Percentiles rank a stretch among this genome's conserved stretches.
Conservation (phyloP, 2,329 filamentous ascomycete species). For the Talaromyces sp. region DNA sequence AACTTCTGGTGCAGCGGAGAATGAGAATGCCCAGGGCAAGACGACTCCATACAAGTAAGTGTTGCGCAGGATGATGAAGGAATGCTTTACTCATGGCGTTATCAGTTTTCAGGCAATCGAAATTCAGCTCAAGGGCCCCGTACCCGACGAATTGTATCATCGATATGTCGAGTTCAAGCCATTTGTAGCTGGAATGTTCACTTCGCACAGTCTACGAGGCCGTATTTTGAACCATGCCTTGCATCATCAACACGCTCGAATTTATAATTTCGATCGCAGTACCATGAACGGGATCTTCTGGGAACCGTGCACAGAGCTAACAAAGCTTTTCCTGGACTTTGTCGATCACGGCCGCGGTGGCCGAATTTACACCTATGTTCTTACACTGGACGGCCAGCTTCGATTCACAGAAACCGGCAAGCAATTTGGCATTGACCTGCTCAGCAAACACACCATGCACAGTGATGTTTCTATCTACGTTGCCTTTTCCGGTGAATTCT, state of each 20-base stretch:
- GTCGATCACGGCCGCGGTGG: slow-evolving; percentile 82
- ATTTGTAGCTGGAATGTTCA: slow-evolving; percentile 86
- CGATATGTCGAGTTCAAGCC: slow-evolving; percentile 90
- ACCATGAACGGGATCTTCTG: slow-evolving; percentile 70
- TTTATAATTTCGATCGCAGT: slow-evolving; percentile 80
- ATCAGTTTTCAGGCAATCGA: slow-evolving; percentile 86
- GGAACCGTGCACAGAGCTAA: slow-evolving; percentile 64
- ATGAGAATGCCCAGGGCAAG: slow-evolving; percentile 50
- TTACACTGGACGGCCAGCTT: slow-evolving; percentile 80
- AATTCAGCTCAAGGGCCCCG: slow-evolving; percentile 79
- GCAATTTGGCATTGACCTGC: slow-evolving; percentile 87
- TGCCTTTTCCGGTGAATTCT: slow-evolving; percentile 89
- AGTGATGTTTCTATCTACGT: slow-evolving; percentile 88
- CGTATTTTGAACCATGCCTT: slow-evolving; percentile 77
- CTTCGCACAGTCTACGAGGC: slow-evolving; percentile 69
- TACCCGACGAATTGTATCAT: slow-evolving; percentile 77
- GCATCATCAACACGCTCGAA: slow-evolving; percentile 81
- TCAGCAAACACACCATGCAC: slow-evolving; percentile 97
- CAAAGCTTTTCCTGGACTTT: slow-evolving; percentile 77
- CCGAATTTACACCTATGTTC: slow-evolving; percentile 84
- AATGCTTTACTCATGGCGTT: not conserved
- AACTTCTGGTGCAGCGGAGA: slow-evolving; percentile 62
- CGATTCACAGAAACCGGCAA: slow-evolving; percentile 95
- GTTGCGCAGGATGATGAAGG: not conserved
- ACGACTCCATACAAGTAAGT: slow-evolving; percentile 73